Base-by-base conservation (phyloP, 495 filamentous ascomycete species). In the Pseudevernia furfuracea region DNA sequence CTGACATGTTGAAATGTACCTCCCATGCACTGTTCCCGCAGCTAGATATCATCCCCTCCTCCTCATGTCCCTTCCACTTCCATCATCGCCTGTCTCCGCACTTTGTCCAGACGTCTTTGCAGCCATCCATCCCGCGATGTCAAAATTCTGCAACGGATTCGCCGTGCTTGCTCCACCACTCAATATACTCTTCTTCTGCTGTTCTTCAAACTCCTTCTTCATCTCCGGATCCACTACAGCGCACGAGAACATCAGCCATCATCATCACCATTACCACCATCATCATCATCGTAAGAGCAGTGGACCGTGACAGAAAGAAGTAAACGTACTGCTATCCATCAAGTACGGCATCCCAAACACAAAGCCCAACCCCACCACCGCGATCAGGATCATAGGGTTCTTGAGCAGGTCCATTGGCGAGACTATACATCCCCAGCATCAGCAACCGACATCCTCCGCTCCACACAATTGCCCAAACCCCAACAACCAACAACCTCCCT, bases 351-450 rank as follows among this genome's bases (percentile, higher is more conserved):
- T 86, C 36, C 92, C 92, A 59, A 97, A 77, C 48, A 96, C 91
- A 55, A 96, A 75, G 0, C 74, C 86, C 80, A 97, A 79, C 38
- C 86, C 89, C 30, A 93, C 85, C 28, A 96, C 72, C 17, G 88
- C 89, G 75, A 98, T 83, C 53, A 98, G 77, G 62, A 98, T 96
- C 89, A 97, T 97, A 5, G 94, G 94, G 71, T 88, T 96, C 75
- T 90, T 89, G 69, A 97, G 80, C 49, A 97, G 84, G 66, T 82
- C 80, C 61, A 96, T 67, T 10, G 85, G 82, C 17, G 81, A 82
- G 68, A 82, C 78, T 81, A 58, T 58, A n/a, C n/a, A 53, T 21
- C 28, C 23, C 57, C 64, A 12, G 4, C 30, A 39, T 41, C 28
- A 58, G 38, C 53, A 30, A n/a, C n/a, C n/a, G 11, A 0, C 3